These are phyloP conservation scores for Exserohilum rostratum DNA, from an alignment of 2,329 filamentous ascomycete species.

Conservation along the genomic window DNA sequence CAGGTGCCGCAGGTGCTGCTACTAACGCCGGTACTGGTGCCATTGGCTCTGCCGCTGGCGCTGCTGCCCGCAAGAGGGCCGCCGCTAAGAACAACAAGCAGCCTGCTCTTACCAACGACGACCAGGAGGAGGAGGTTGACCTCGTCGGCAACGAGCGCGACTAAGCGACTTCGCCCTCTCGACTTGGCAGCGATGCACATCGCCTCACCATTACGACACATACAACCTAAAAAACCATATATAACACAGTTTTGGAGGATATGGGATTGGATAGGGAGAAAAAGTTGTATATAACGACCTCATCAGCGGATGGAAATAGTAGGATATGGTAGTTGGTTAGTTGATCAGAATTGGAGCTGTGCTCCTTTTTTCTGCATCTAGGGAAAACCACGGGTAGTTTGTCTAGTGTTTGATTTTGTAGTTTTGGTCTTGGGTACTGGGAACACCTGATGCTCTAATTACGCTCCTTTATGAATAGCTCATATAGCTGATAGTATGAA, in stretches of 20 bases:
- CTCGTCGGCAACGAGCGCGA: constrained; percentile 25
- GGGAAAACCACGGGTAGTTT: no score
- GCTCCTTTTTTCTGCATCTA: not conserved
- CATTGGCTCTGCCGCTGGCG: constrained; percentile 5
- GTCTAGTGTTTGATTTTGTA: constrained; percentile 12
- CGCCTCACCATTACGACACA: not conserved
- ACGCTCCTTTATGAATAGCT: not conserved
- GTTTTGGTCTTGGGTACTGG: no score
- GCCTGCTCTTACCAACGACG: constrained; percentile 40
- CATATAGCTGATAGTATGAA: not conserved
- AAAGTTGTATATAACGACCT: no score
- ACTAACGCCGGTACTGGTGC: constrained; percentile 1
- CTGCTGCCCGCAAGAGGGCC: constrained; percentile 27
- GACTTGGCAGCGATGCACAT: not conserved
- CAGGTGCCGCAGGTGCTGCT: constrained; percentile 2
- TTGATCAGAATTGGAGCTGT: not conserved
- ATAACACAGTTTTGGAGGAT: constrained; percentile 6
- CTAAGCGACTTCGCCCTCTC: constrained; percentile 4
- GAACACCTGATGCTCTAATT: no score
- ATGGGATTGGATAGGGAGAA: no score
- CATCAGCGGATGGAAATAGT: not conserved
- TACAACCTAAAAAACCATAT: not conserved
- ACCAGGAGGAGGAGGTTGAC: constrained; percentile 45
- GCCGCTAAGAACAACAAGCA: constrained; percentile 16
- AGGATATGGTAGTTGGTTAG: not conserved